Evolutionary conservation across 23 red algal species (phyloP).

Genomic region (Rhodosorus marinus): DNA sequence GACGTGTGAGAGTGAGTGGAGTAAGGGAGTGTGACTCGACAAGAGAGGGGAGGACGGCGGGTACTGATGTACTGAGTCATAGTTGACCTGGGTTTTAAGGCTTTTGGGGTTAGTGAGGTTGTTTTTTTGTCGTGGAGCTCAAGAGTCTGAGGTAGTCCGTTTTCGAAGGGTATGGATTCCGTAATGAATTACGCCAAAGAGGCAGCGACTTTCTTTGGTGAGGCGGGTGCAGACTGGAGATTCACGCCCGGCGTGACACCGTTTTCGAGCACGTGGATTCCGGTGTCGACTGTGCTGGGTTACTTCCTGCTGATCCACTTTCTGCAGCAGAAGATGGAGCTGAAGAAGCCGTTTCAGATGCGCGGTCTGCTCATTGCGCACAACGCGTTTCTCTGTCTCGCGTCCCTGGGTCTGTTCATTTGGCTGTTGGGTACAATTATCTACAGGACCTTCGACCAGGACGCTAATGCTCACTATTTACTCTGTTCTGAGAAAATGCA

Average conservation of each 20-base stretch:
- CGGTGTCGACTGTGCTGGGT: slow-evolving; percentile 12
- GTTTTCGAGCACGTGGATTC: slow-evolving; percentile 34
- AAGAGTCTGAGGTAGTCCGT: too few species aligned
- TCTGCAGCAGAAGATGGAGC: slow-evolving; percentile 33
- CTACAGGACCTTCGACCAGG: slow-evolving; percentile 3
- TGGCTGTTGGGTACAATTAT: slow-evolving; percentile 29
- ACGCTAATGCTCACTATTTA: slow-evolving; percentile 33
- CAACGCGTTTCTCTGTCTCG: slow-evolving; percentile 52
- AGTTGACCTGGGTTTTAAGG: too few species aligned
- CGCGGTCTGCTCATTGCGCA: slow-evolving; percentile 55
- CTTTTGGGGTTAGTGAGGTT: too few species aligned
- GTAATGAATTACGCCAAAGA: too few species aligned
- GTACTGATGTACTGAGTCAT: too few species aligned
- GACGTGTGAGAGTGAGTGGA: too few species aligned
- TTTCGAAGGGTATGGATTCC: too few species aligned
- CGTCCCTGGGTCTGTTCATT: slow-evolving; percentile 42
- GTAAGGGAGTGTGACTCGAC: too few species aligned
- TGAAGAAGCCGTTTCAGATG: slow-evolving; percentile 41
- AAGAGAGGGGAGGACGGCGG: too few species aligned
- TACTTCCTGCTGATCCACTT: slow-evolving; percentile 44
- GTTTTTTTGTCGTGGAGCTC: too few species aligned
- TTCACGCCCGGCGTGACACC: slow-evolving; percentile 41
- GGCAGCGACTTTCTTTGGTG: too few species aligned
- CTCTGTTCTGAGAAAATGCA: slow-evolving; percentile 51
- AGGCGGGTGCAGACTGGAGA: too few species aligned